Evolutionary conservation across 2,329 filamentous ascomycete species (phyloP).

Genomic region (Trichoderma koningii): DNA sequence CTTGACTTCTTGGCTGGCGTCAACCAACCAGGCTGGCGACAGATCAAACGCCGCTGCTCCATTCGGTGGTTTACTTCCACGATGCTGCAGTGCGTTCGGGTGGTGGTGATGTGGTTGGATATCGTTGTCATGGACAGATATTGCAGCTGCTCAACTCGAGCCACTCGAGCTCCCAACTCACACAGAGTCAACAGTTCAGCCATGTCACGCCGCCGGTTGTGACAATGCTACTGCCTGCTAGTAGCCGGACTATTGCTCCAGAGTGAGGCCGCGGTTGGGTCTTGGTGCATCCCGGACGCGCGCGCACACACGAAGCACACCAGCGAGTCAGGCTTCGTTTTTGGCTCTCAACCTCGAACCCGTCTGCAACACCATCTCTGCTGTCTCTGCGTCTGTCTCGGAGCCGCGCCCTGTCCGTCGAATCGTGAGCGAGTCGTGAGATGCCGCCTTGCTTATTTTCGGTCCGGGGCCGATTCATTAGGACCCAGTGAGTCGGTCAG

Average conservation of each 20-base stretch:
- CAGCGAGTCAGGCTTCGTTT: constrained; percentile 7
- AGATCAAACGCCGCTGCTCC: not conserved
- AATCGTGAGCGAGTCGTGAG: constrained; percentile 19
- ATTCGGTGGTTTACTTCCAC: too few relatives aligned
- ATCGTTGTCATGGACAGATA: not conserved
- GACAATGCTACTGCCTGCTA: constrained; percentile 1
- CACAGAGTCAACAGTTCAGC: too few relatives aligned
- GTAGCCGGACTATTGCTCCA: not conserved
- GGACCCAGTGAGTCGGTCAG: not conserved
- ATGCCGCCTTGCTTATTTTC: constrained; percentile 9
- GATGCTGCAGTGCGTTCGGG: too few relatives aligned
- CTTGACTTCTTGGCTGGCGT: not conserved
- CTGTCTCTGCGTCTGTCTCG: constrained; percentile 8
- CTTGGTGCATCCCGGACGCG: constrained; percentile 10
- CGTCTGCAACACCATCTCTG: constrained; percentile 5
- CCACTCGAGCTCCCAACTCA: not conserved
- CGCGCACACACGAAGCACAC: constrained; percentile 7
- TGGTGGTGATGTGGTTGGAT: not conserved
- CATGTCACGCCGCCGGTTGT: not conserved
- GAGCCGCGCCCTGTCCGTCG: constrained; percentile 1
- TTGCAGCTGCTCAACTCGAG: not conserved
- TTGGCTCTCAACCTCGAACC: not conserved
- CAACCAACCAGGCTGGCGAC: constrained; percentile 4
- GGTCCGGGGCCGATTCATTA: constrained; percentile 8
- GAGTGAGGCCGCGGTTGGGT: not conserved